A percentile compares a stretch with the other conserved stretches of the same genome.
phyloP scores from a whole-genome alignment of 306 rosid genomes.

The Pueraria montana region DNA sequence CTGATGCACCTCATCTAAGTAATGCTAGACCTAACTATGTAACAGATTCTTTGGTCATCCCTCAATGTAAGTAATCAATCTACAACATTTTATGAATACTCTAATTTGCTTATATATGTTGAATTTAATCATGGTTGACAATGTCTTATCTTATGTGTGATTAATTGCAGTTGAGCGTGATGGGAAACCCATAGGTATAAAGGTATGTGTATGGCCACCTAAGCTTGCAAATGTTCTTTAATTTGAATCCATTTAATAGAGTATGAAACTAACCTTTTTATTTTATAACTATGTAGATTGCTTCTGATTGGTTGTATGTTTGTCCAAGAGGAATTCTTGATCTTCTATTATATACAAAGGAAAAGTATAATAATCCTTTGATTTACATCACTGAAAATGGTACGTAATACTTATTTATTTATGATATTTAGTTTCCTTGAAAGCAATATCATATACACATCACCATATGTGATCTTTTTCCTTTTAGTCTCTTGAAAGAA shows the following conservation, averaged over 20 bases:
- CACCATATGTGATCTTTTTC: background rate
- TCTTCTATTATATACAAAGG: slow-evolving; percentile 54
- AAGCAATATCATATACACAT: background rate
- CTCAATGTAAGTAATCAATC: slow-evolving; percentile 43
- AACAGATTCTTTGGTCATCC: slow-evolving; percentile 47
- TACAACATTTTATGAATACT: background rate
- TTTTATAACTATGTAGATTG: slow-evolving; percentile 45
- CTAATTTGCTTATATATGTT: background rate
- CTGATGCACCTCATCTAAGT: slow-evolving; percentile 35
- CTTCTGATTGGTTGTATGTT: slow-evolving; percentile 59
- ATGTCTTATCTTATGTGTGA: background rate
- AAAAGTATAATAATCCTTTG: slow-evolving; percentile 60
- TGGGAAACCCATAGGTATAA: slow-evolving; percentile 46
- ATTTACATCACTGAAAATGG: slow-evolving; percentile 78
- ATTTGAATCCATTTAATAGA: background rate
- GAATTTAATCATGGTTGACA: background rate
- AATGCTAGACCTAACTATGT: slow-evolving; percentile 44
- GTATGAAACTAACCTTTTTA: background rate
- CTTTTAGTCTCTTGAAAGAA: background rate
- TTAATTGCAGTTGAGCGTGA: slow-evolving; percentile 49
- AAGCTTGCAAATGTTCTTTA: background rate
- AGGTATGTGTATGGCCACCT: background rate
- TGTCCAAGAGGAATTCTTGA: slow-evolving; percentile 67
- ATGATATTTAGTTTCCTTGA: background rate
- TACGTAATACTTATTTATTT: slow-evolving; percentile 16